Evolutionary conservation across 164 flowering plant species (phyloP).

Genomic region (Taxillus chinensis): DNA sequence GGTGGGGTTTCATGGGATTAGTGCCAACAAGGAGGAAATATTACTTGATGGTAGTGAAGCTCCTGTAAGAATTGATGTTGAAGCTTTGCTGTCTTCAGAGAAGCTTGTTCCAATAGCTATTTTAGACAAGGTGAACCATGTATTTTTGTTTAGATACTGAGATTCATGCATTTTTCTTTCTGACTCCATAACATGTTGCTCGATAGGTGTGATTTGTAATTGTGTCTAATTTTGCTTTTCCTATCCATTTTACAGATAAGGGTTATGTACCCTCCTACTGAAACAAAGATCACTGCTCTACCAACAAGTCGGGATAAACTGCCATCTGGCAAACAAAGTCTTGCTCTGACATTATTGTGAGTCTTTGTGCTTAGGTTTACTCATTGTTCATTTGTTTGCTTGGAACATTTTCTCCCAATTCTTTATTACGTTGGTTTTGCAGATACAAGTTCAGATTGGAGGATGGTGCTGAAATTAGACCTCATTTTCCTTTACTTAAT

Average conservation of each 20-base stretch:
- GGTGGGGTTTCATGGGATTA: slow-evolving; percentile 88
- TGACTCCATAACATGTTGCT: neutral
- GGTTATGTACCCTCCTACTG: slow-evolving; percentile 66
- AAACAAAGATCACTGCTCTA: slow-evolving; percentile 55
- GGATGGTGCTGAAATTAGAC: slow-evolving; percentile 76
- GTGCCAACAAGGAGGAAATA: slow-evolving; percentile 47
- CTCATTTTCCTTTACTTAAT: slow-evolving; percentile 81
- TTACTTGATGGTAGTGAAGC: slow-evolving; percentile 94
- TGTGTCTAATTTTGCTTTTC: neutral
- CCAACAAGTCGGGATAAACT: slow-evolving; percentile 67
- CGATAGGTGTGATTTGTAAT: neutral
- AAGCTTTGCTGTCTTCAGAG: slow-evolving; percentile 64
- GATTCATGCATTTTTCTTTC: neutral
- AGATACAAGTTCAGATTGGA: slow-evolving; percentile 95
- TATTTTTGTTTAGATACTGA: neutral
- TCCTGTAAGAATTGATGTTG: slow-evolving; percentile 65
- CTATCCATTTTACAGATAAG: slow-evolving; percentile 44
- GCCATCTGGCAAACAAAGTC: slow-evolving; percentile 82
- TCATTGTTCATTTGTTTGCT: slow-evolving; percentile 2
- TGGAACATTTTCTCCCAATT: neutral
- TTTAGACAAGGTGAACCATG: slow-evolving; percentile 57
- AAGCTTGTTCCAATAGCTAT: slow-evolving; percentile 69
- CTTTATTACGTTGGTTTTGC: slow-evolving; percentile 20
- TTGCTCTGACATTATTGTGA: slow-evolving; percentile 69
- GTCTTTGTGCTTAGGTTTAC: slow-evolving; percentile 13